These are phyloP conservation scores for Persicaria tinctoria DNA, from an alignment of 148 eudicot genomes.

Conservation along the genomic window DNA sequence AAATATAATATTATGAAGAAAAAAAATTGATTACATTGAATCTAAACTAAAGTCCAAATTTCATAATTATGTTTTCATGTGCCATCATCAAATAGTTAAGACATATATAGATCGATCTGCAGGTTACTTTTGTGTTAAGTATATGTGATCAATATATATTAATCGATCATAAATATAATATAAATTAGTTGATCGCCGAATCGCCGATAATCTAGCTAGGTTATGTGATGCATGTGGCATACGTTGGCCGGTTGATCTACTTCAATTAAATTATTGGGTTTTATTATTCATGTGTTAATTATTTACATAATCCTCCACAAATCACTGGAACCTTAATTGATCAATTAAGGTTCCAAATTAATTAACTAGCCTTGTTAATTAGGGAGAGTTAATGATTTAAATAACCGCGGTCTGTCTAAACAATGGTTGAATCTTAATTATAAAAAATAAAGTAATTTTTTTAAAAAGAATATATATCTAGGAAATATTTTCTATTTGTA, in stretches of 20 bases:
- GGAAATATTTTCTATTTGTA: too few relatives aligned
- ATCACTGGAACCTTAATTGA: too few relatives aligned
- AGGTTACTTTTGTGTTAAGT: not conserved
- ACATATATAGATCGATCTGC: not conserved
- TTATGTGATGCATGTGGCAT: conserved; percentile 10
- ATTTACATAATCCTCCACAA: too few relatives aligned
- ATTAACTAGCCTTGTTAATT: too few relatives aligned
- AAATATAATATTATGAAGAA: too few relatives aligned
- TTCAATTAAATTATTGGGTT: not conserved
- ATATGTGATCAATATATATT: not conserved
- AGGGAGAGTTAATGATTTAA: too few relatives aligned
- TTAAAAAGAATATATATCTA: too few relatives aligned
- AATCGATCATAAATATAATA: not conserved
- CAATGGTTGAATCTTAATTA: too few relatives aligned
- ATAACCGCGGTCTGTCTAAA: too few relatives aligned
- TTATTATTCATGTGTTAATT: too few relatives aligned
- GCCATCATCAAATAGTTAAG: conserved; percentile 10
- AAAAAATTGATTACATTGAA: not conserved
- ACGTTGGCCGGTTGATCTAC: conserved; percentile 10
- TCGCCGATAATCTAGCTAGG: conserved; percentile 10
- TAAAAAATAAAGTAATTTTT: too few relatives aligned
- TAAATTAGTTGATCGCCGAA: not conserved
- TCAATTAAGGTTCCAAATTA: not conserved
- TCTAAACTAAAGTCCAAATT: not conserved
- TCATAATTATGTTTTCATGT: not conserved